A percentile compares a stretch with the other conserved stretches of the same genome.
These are phyloP conservation scores for Fusarium secorum DNA, from an alignment of 2,329 filamentous ascomycete species.

Conservation along the genomic window DNA sequence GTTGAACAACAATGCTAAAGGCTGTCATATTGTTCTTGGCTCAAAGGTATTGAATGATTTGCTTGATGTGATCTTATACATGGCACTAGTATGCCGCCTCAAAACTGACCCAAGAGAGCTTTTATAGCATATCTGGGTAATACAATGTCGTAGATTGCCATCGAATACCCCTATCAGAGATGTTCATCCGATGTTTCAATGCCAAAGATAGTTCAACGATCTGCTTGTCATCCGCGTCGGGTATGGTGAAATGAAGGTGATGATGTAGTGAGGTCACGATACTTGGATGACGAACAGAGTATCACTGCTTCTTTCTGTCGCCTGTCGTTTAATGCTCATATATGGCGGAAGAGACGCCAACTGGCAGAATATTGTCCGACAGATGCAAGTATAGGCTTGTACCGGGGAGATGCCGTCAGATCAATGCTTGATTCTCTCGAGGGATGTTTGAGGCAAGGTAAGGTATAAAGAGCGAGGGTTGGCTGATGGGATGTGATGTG, in stretches of 20 bases:
- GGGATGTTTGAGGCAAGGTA: background rate
- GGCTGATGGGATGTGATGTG: background rate
- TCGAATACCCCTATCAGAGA: background rate
- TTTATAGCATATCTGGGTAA: conserved; percentile 10
- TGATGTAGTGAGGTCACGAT: background rate
- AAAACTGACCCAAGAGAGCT: background rate
- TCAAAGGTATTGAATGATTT: background rate
- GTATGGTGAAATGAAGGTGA: background rate
- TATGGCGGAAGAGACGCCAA: background rate
- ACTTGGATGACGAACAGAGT: background rate
- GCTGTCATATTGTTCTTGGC: conserved; percentile 15
- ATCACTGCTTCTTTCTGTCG: background rate
- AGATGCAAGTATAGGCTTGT: background rate
- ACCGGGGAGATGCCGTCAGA: background rate
- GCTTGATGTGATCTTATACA: background rate
- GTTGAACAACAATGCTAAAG: conserved; percentile 38
- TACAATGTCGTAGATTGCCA: background rate
- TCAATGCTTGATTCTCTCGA: background rate
- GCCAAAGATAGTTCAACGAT: background rate
- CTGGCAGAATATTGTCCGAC: background rate
- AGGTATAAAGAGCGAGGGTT: background rate
- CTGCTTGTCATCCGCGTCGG: background rate
- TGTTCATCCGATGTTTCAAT: background rate
- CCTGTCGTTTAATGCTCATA: background rate
- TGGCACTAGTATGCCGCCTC: conserved; percentile 11